Evolutionary conservation across 2,329 filamentous ascomycete genomes (phyloP).

Genomic region (Aspergillus aculeatinus): DNA sequence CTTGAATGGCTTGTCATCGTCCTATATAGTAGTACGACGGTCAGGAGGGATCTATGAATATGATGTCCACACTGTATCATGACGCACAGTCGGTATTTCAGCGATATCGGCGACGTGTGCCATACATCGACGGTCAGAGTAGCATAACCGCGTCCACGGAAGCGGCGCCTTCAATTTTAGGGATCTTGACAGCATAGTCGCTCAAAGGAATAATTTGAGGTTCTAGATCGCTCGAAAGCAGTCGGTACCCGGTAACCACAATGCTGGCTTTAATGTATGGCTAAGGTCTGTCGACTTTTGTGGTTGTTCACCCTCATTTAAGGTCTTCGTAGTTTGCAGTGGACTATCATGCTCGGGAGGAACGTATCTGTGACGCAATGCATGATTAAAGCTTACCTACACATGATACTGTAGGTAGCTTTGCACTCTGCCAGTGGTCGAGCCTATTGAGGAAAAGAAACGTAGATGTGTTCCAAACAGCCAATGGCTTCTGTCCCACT

Average conservation of each 20-base stretch:
- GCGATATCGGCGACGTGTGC: conserved; percentile 18
- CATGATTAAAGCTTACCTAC: background rate
- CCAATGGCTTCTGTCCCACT: too few species aligned
- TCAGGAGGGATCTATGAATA: background rate
- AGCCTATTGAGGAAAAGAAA: background rate
- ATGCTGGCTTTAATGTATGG: background rate
- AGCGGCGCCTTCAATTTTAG: conserved; percentile 2
- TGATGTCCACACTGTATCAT: background rate
- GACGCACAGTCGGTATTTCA: conserved; percentile 17
- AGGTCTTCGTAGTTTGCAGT: background rate
- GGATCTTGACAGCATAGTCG: conserved; percentile 15
- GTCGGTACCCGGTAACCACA: background rate
- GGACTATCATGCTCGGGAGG: background rate
- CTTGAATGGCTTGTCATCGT: conserved; percentile 84
- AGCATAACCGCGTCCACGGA: background rate
- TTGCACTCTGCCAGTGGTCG: too few species aligned
- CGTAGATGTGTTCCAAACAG: too few species aligned
- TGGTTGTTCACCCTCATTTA: background rate
- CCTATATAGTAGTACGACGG: conserved; percentile 49
- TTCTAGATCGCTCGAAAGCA: background rate
- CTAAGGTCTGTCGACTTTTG: background rate
- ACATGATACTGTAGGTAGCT: background rate
- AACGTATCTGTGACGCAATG: background rate
- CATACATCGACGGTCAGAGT: conserved; percentile 12
- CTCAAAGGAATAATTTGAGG: background rate